Percentiles rank a stretch among this genome's conserved stretches.
These are phyloP conservation scores for Juncus inflexus DNA, from an alignment of 176 grass and related monocot genomes.

Conservation along the genomic window DNA sequence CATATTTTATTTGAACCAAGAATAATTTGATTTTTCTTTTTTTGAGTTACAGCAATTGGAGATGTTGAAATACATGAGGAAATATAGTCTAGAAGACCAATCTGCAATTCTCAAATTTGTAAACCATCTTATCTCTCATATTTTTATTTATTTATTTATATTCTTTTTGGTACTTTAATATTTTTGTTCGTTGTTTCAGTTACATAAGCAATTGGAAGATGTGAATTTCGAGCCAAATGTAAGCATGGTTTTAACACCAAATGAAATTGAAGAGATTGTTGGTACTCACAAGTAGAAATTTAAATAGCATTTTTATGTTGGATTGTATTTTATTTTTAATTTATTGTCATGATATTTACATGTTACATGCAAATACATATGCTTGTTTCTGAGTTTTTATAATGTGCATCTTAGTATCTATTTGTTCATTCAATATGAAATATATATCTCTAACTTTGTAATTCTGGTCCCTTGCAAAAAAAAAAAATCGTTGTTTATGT, in stretches of 20 bases:
- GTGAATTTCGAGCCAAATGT: conserved; percentile 51
- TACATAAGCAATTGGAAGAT: conserved; percentile 43
- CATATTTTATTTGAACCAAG: not conserved
- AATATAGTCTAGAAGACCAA: conserved; percentile 54
- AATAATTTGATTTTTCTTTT: not conserved
- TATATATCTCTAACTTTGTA: too few species aligned
- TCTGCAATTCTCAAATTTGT: conserved; percentile 45
- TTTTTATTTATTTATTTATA: not conserved
- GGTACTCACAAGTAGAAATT: conserved; percentile 14
- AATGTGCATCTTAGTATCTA: too few species aligned
- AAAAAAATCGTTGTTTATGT: too few species aligned
- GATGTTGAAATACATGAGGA: conserved; percentile 55
- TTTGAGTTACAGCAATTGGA: conserved; percentile 55
- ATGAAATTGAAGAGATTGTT: conserved; percentile 45
- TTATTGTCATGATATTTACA: not conserved
- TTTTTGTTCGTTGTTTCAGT: conserved; percentile 38
- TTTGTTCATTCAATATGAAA: too few species aligned
- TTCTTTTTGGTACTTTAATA: not conserved
- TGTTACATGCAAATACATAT: too few species aligned
- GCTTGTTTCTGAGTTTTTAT: too few species aligned
- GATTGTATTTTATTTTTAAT: not conserved
- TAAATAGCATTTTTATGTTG: not conserved
- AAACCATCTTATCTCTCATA: conserved; percentile 25
- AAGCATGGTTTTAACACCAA: conserved; percentile 35
- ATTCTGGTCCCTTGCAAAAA: too few species aligned